A percentile compares a stretch with the other conserved stretches of the same genome.
Evolutionary conservation across 768 basidiomycete species (phyloP).

Genomic region (Cyclocybe cylindracea): DNA sequence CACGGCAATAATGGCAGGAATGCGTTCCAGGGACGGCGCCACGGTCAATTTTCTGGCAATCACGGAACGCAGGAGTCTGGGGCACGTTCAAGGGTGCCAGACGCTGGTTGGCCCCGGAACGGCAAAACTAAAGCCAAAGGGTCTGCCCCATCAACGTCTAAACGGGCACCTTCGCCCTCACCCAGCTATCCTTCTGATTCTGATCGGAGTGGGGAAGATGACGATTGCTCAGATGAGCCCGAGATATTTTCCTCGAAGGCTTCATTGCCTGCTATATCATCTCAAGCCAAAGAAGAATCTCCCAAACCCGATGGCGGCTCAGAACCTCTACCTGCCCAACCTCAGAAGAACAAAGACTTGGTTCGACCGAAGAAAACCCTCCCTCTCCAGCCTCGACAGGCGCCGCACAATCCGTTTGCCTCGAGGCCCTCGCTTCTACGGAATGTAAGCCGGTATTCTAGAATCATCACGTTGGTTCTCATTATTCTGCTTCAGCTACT

Average conservation of each 20-base stretch:
- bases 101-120: slow-evolving; percentile 8
- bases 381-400: slow-evolving; percentile 44
- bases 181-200: not conserved
- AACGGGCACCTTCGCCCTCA: not conserved
- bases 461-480: slow-evolving; percentile 2
- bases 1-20: not conserved
- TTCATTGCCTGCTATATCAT: not conserved
- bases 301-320: no score
- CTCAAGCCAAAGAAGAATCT: not conserved
- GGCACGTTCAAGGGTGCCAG: slow-evolving; percentile 2
- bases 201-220: slow-evolving; percentile 21
- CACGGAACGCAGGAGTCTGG: no score
- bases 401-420: slow-evolving; percentile 64
- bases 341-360: slow-evolving; percentile 17
- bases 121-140: not conserved
- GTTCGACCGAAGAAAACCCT: slow-evolving; percentile 8
- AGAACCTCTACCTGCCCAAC: no score
- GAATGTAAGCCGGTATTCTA: slow-evolving; percentile 52
- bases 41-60: no score
- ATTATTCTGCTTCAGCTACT: slow-evolving; percentile 54
- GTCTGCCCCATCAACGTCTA: not conserved
- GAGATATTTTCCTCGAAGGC: slow-evolving; percentile 60
- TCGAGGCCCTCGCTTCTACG: slow-evolving; percentile 72
- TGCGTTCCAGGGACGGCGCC: no score
- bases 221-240: slow-evolving; percentile 45